A percentile compares a stretch with the other conserved stretches of the same genome.
Conservation (phyloP, 768 basidiomycete species). For the Rhodocollybia butyracea region DNA sequence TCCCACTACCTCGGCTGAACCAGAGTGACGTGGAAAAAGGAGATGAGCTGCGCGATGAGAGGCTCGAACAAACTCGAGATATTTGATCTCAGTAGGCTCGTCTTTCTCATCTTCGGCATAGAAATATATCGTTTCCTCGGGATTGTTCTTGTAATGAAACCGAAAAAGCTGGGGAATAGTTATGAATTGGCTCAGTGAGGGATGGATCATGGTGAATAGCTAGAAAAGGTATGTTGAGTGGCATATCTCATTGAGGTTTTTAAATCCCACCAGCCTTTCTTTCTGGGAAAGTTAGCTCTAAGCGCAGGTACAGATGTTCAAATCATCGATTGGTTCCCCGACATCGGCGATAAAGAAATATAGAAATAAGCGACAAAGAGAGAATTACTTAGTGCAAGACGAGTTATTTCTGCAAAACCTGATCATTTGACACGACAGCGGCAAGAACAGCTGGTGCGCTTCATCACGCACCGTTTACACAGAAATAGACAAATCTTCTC, state of each 20-base stretch:
- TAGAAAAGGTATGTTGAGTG: neutral
- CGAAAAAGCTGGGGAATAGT: slow-evolving; percentile 24
- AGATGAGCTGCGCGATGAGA: slow-evolving; percentile 39
- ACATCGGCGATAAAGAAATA: too few relatives aligned
- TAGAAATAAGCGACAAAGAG: neutral
- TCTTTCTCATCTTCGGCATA: slow-evolving; percentile 22
- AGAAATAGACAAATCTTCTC: slow-evolving; percentile 20
- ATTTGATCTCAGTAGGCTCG: slow-evolving; percentile 26
- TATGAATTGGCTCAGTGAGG: neutral
- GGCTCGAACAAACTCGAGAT: slow-evolving; percentile 44
- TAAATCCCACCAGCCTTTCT: too few relatives aligned
- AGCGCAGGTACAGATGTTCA: neutral
- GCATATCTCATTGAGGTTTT: too few relatives aligned
- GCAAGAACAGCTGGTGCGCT: neutral
- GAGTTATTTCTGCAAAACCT: too few relatives aligned
- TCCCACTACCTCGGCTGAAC: slow-evolving; percentile 29
- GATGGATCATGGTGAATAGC: neutral
- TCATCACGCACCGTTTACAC: neutral
- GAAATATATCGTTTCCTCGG: slow-evolving; percentile 24
- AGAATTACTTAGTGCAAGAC: too few relatives aligned
- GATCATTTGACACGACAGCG: neutral
- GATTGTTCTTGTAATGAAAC: slow-evolving; percentile 32
- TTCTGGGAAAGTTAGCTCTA: too few relatives aligned
- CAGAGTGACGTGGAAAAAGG: slow-evolving; percentile 29
- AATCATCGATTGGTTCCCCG: too few relatives aligned